These are phyloP conservation scores for Trichomonas tenax DNA, from an alignment of 208 protist species.

Conservation along the genomic window DNA sequence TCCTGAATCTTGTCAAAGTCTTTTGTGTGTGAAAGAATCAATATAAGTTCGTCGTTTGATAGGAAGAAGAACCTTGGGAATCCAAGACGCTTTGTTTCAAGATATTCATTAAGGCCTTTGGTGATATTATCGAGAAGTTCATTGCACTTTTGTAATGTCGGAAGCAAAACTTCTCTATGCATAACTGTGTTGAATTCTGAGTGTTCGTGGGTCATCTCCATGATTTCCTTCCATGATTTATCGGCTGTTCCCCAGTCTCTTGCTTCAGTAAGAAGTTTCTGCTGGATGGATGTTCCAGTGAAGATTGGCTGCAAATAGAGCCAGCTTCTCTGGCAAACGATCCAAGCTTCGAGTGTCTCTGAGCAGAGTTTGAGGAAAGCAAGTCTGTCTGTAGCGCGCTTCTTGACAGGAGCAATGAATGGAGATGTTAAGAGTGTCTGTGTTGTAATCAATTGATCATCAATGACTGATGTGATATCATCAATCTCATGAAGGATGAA, in stretches of 20 bases:
- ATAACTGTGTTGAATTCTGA: background rate
- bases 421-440: background rate
- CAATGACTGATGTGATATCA: background rate
- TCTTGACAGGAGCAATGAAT: conserved; percentile 11
- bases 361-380: background rate
- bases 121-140: background rate
- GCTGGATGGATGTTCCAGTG: background rate
- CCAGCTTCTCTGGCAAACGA: background rate
- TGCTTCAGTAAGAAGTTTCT: background rate
- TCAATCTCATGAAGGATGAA: background rate
- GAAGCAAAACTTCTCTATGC: background rate
- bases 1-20: background rate
- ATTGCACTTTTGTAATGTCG: background rate
- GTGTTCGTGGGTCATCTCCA: background rate
- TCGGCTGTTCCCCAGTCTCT: background rate
- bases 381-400: background rate
- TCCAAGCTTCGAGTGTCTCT: background rate
- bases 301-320: conserved; percentile 14
- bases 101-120: conserved; percentile 36
- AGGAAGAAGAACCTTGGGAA: conserved; percentile 72
- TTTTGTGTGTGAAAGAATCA: conserved; percentile 61
- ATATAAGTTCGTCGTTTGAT: conserved; percentile 65
- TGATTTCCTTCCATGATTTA: background rate
- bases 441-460: conserved; percentile 16
- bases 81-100: conserved; percentile 54